A percentile compares a stretch with the other conserved stretches of the same genome.
Conservation (phyloP, 2,329 filamentous ascomycete species). For the Teratosphaeria viscida region DNA sequence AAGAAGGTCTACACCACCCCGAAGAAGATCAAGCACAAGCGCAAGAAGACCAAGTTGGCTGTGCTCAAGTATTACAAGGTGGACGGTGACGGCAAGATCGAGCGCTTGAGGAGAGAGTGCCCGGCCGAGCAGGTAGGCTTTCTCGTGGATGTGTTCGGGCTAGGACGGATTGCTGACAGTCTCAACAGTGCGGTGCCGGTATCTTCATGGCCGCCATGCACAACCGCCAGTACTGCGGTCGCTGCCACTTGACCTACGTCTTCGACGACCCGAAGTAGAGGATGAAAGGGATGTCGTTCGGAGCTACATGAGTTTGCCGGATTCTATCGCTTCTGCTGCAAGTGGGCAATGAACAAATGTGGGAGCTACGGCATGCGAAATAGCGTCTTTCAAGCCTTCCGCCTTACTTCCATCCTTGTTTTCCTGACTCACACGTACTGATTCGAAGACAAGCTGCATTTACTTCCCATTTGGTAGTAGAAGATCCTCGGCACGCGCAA, state of each 20-base stretch:
- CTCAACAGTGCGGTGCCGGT: slow-evolving; percentile 83
- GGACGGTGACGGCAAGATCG: slow-evolving; percentile 98
- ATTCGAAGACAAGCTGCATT: too few relatives aligned
- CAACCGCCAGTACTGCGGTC: slow-evolving; percentile 94
- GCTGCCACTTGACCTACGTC: slow-evolving; percentile 61
- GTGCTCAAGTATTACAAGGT: slow-evolving; percentile 99
- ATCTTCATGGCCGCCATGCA: slow-evolving; percentile 99
- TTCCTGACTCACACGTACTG: too few relatives aligned
- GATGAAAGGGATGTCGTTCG: not conserved
- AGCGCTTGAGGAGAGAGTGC: slow-evolving; percentile 97
- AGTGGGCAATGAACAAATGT: not conserved
- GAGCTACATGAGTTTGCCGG: not conserved
- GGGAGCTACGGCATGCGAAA: not conserved
- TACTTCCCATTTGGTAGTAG: too few relatives aligned
- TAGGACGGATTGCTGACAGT: slow-evolving; percentile 25
- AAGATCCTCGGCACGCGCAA: too few relatives aligned
- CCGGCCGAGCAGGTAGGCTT: slow-evolving; percentile 59
- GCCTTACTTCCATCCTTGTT: not conserved
- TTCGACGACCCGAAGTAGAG: slow-evolving; percentile 47
- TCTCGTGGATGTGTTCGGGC: too few relatives aligned
- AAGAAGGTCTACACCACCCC: slow-evolving; percentile 99
- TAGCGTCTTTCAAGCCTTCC: not conserved
- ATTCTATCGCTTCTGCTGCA: not conserved
- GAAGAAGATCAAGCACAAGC: slow-evolving; percentile 99
- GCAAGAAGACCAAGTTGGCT: slow-evolving; percentile 99